Conservation (phyloP, 176 grass and related monocot genomes). For the Musa itinerans region DNA sequence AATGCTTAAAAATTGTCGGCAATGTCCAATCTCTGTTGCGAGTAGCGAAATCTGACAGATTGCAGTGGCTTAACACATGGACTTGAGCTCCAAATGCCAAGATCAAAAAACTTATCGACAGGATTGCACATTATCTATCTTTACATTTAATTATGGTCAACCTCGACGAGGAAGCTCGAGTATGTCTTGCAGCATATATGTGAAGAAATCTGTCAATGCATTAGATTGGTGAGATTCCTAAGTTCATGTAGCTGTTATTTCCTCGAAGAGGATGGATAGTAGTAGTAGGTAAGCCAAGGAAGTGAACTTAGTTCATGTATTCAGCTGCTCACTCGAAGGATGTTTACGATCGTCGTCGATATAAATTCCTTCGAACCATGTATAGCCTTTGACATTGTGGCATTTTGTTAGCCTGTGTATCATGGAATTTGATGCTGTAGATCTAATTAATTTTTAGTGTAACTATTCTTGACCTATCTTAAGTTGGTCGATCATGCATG, state of each 20-base stretch:
- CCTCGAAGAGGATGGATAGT: not conserved
- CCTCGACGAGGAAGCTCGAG: not conserved
- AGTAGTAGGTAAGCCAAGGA: not conserved
- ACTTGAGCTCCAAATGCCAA: no score
- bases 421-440: conserved; percentile 7
- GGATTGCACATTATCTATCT: no score
- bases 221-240: not conserved
- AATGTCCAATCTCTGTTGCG: conserved; percentile 47
- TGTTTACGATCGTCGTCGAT: not conserved
- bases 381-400: not conserved
- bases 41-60: conserved; percentile 32
- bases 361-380: not conserved
- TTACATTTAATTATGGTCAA: not conserved
- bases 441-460: not conserved
- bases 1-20: conserved; percentile 55
- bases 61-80: not conserved
- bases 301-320: not conserved
- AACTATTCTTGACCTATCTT: no score
- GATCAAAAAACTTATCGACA: no score
- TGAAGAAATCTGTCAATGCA: no score
- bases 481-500: no score
- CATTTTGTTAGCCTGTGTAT: not conserved
- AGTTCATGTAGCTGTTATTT: not conserved
- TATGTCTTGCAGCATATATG: no score
- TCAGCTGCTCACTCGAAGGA: not conserved